Evolutionary conservation across 805 yeast species (phyloP), one percentile per base, ranked within the genome.

Genomic region (Metschnikowia hibisci): DNA sequence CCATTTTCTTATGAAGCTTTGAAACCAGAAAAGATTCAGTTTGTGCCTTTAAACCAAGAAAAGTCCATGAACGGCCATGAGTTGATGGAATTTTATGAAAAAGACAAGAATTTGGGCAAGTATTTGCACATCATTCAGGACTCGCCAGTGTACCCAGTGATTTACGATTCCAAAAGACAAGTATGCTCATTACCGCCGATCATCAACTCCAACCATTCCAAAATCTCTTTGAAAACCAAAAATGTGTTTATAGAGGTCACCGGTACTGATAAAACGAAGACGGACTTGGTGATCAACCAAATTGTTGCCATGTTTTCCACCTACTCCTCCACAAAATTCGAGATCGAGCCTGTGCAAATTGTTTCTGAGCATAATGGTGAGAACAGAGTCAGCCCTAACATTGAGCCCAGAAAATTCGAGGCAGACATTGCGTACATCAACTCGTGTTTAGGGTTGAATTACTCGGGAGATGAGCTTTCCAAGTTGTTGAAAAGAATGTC

Each of bases 131-230:
- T 93, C 56, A 87, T 93, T 63, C 82, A 79, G 59, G 87, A 87
- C 63, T 82, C 89, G 26, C 95, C 95, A 20, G 93, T 85, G 39
- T 87, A 78, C 65, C 99, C 99, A 20, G 88, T 90, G 29, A 86
- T 91, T 56, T 75, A 82, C 56, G 99, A 93, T 66, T 66, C 82
- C 45, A 73, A 80, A 32, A 77, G 82, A 57, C 75, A 77, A 7
- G 93, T 93, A 41, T 83, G 95, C 57, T 90, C 98, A 6, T 68
- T 93, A 73, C 99, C 99, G 40, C 99, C 99, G 51, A 84, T 93
- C 61, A 95, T 93, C 72, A 93, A 93, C 72, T 84, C 96, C 30
- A 84, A 93, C 60, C 86, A 77, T 61, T 83, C 96, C 40, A 95
- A 95, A 71, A 87, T 93, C 57, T 74, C 93, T 14, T 66, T 89